phyloP scores from a whole-genome alignment of 139 green algal genomes.

The Asterochloris sp. region DNA sequence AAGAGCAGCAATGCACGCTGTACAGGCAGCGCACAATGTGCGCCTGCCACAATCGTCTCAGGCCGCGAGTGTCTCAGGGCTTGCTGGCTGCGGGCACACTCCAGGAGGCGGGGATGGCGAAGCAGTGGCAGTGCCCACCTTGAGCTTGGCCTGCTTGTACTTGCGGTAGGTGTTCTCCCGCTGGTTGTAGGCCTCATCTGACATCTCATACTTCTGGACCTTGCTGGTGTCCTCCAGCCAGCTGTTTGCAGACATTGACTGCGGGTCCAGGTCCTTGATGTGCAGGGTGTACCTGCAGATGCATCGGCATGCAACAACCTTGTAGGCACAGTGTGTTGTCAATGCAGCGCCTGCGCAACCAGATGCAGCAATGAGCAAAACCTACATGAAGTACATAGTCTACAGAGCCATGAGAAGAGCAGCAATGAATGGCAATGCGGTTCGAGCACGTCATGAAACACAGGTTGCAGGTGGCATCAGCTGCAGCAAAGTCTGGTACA shows the following conservation, averaged over 20 bases:
- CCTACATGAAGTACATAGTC: background rate
- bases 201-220: constrained; percentile 97
- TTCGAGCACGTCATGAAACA: background rate
- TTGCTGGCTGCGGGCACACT: no score
- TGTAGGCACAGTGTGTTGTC: background rate
- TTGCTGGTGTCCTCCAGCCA: constrained; percentile 96
- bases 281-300: constrained; percentile 71
- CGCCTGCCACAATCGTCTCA: background rate
- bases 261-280: constrained; percentile 87
- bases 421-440: background rate
- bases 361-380: background rate
- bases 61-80: no score
- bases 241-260: constrained; percentile 74
- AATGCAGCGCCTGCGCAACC: background rate
- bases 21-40: background rate
- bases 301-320: background rate
- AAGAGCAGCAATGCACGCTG: no score
- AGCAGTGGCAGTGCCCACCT: background rate
- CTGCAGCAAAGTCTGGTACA: background rate
- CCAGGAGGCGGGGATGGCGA: no score
- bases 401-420: background rate
- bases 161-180: constrained; percentile 90
- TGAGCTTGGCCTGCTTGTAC: constrained; percentile 78
- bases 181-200: constrained; percentile 88
- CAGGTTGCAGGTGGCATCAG: background rate